Evolutionary conservation across 345 rosid species (phyloP).

Genomic region (Dipteronia sinensis): DNA sequence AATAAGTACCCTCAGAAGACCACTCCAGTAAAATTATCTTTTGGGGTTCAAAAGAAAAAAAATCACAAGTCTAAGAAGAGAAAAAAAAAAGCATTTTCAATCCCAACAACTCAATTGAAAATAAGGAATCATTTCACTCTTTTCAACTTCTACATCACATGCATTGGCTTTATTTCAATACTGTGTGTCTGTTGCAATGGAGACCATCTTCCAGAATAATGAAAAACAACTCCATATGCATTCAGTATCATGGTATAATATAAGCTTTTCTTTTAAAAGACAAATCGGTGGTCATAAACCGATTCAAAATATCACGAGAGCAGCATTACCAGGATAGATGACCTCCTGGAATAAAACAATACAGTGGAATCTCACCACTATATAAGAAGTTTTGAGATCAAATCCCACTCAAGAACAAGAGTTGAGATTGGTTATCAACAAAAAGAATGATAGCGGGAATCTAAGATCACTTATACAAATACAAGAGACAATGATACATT

Average conservation of each 20-base stretch:
- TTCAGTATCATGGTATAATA: background rate
- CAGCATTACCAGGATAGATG: background rate
- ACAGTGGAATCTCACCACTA: background rate
- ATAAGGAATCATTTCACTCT: background rate
- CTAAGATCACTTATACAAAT: background rate
- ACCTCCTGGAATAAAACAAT: background rate
- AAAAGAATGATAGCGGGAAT: background rate
- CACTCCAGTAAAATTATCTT: background rate
- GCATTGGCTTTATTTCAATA: conserved; percentile 4
- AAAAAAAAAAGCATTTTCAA: background rate
- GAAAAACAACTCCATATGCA: background rate
- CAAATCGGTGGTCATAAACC: background rate
- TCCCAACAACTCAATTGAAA: background rate
- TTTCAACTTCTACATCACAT: conserved; percentile 12
- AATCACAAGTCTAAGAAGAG: conserved; percentile 1
- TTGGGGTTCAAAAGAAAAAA: background rate
- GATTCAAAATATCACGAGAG: background rate
- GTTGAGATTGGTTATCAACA: no score
- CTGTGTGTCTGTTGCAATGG: background rate
- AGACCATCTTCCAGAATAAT: conserved; percentile 11
- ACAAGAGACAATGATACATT: no score
- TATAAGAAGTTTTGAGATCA: background rate
- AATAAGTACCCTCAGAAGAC: no score
- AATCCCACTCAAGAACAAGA: background rate
- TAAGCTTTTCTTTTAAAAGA: background rate